Base-by-base conservation (phyloP, 495 filamentous ascomycete species). In the Aspergillus panamensis region DNA sequence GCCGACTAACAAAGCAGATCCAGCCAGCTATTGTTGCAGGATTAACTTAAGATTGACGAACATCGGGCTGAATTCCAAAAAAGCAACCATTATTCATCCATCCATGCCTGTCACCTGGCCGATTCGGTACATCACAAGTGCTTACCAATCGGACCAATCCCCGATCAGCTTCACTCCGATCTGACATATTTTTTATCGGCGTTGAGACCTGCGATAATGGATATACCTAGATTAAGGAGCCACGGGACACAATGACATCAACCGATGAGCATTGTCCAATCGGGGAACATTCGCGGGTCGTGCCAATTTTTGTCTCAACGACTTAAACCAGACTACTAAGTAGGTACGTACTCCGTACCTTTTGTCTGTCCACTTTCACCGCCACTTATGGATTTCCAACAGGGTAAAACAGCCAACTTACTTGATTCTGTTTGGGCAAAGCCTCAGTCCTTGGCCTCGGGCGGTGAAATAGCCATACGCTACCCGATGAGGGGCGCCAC, bases 51-150 rank as follows among this genome's bases (percentile, higher is more conserved):
- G 42, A 45, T 45, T 45, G 42, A 45, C 42, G 42, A 45, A 45
- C 42, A 8, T 45, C 42, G 42, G 42, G 42, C 42, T 45, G 42
- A 45, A 45, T 45, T 45, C 42, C 16, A 45, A 45, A 45, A 45
- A 45, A 45, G 42, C 42, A 45, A 45, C 42, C 42, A 45, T 45
- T 45, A 2, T 5, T 25, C 25, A 2, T 25, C 42, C 42, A 45
- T 44, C 42, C 19, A n/a, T 45, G 42, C 42, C 16, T 16, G 42
- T 21, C 42, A 45, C n/a, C 17, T 17, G 16, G 42, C 20, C 16
- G 42, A 45, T 45, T 45, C 42, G 19, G 42, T 45, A 3, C 17
- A 20, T 45, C 42, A 19, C 42, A 45, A 45, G 16, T 45, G 8
- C 42, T 45, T 20, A 45, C 42, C 42, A 45, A 45, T n/a, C 19